Conservation (phyloP, 345 rosid species). For the Rhodamnia rubescens region DNA sequence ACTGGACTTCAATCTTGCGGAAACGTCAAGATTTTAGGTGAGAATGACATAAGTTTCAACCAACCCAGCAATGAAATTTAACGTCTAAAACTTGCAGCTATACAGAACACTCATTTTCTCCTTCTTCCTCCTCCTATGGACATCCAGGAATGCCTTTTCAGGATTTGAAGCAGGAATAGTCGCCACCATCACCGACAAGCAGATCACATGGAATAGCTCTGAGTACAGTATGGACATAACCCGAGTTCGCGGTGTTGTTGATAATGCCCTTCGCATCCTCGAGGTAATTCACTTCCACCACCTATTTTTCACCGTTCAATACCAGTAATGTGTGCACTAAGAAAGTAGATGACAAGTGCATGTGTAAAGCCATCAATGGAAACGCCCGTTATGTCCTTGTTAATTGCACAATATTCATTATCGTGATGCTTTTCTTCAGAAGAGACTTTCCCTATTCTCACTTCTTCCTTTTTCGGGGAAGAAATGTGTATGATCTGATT, state of each 20-base stretch:
- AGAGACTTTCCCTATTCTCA: neutral
- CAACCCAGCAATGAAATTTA: neutral
- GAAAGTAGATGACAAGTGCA: neutral
- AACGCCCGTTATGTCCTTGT: neutral
- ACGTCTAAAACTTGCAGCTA: neutral
- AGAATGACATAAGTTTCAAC: neutral
- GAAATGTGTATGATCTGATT: neutral
- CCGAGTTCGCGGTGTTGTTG: conserved; percentile 45
- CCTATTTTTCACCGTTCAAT: neutral
- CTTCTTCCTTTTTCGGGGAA: neutral
- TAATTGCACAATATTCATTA: neutral
- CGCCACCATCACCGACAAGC: conserved; percentile 32
- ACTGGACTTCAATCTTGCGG: conserved; percentile 55
- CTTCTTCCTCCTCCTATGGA: neutral
- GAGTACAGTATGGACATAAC: conserved; percentile 34
- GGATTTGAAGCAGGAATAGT: conserved; percentile 41
- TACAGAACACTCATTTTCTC: neutral
- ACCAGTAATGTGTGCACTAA: neutral
- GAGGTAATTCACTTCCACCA: conserved; percentile 17
- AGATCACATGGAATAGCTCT: conserved; percentile 31
- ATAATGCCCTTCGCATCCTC: conserved; percentile 43
- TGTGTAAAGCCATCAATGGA: neutral
- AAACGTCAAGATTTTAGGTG: conserved; percentile 46
- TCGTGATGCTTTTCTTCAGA: neutral
- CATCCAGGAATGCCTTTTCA: conserved; percentile 40